Conservation (phyloP, 140 eudicot genomes). For the Stevia rebaudiana region DNA sequence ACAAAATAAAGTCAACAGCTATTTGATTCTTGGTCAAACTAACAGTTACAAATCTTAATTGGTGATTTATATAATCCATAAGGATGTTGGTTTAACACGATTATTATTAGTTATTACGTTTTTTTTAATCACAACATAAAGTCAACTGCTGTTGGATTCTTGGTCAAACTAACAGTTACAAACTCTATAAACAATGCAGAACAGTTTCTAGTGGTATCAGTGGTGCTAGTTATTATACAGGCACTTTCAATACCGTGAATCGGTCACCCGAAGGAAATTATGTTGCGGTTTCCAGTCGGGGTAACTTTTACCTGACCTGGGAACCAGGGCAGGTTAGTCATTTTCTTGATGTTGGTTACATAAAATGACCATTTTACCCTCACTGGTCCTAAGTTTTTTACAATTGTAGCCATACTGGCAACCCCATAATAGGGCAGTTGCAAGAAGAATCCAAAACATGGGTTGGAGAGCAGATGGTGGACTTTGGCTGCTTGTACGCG, state of each 20-base stretch:
- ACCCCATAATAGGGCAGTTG: conserved; percentile 92
- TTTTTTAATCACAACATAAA: neutral
- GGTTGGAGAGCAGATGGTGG: conserved; percentile 99
- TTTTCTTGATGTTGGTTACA: neutral
- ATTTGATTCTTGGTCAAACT: conserved; percentile 7
- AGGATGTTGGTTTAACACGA: conserved; percentile 6
- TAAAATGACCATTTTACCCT: neutral
- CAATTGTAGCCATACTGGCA: conserved; percentile 88
- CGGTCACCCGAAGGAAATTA: conserved; percentile 99
- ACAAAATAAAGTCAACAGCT: neutral
- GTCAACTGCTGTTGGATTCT: neutral
- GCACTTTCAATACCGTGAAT: conserved; percentile 91
- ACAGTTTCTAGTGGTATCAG: conserved; percentile 99
- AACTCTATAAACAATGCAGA: conserved; percentile 59
- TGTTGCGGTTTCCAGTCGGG: conserved; percentile 99
- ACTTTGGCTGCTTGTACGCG: conserved; percentile 97
- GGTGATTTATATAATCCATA: too few species aligned
- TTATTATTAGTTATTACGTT: neutral
- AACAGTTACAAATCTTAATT: conserved; percentile 16
- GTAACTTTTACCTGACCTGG: conserved; percentile 94
- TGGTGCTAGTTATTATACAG: conserved; percentile 99
- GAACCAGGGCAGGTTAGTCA: conserved; percentile 92
- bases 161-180: conserved; percentile 20
- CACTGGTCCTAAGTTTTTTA: neutral
- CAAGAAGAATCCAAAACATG: conserved; percentile 96